Percentiles rank a stretch among this genome's conserved stretches.
phyloP scores from a whole-genome alignment of 2,329 filamentous ascomycete species.

The Alternaria dauci region DNA sequence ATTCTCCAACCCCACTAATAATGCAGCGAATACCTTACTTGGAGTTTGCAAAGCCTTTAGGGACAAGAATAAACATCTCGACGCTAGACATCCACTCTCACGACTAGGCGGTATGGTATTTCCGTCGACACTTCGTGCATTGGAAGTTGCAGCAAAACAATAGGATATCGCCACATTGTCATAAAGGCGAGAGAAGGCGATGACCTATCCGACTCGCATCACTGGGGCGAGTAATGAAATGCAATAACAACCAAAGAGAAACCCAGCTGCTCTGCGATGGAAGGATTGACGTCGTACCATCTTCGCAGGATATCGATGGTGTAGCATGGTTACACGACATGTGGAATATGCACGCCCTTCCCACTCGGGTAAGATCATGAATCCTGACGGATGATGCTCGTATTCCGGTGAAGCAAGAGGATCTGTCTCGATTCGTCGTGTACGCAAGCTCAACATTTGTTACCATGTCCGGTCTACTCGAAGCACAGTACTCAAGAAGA shows the following conservation, averaged over 20 bases:
- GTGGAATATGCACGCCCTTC: neutral
- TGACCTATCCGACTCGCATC: neutral
- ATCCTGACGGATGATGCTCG: neutral
- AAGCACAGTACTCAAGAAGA: neutral
- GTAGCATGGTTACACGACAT: neutral
- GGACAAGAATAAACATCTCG: accelerated
- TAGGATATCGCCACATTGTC: no score
- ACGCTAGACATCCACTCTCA: no score
- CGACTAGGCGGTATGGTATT: no score
- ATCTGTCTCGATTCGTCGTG: neutral
- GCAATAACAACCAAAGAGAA: neutral
- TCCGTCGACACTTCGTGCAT: no score
- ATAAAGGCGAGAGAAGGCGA: neutral
- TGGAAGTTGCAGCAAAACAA: neutral
- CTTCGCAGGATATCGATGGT: neutral
- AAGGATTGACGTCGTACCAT: neutral
- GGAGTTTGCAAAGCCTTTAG: no score
- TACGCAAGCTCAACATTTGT: neutral
- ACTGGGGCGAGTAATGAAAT: neutral
- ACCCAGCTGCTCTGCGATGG: neutral
- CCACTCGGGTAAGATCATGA: neutral
- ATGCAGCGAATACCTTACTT: no score
- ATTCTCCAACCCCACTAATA: no score
- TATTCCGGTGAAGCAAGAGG: neutral
- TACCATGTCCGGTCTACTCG: neutral